phyloP scores from a whole-genome alignment of 2,329 filamentous ascomycete genomes.

The Cladosporium sp. region DNA sequence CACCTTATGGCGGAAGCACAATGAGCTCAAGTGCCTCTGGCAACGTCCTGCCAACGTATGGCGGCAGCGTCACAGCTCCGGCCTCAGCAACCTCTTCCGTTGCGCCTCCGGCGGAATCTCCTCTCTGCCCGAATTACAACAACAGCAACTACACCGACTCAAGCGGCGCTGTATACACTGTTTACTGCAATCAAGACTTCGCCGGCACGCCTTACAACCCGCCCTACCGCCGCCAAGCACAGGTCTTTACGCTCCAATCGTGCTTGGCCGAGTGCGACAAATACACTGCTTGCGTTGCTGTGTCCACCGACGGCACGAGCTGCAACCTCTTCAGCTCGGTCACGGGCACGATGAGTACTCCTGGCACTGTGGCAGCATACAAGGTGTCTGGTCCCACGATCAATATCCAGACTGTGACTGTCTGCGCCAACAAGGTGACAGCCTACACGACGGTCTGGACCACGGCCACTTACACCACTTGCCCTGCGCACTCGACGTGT shows the following conservation, averaged over 20 bases:
- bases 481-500: slow-evolving; percentile 14
- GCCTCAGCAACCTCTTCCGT: background rate
- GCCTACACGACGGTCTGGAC: slow-evolving; percentile 16
- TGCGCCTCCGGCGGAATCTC: background rate
- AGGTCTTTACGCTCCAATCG: slow-evolving; percentile 4
- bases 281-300: slow-evolving; percentile 6
- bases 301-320: background rate
- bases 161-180: slow-evolving; percentile 10
- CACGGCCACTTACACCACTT: slow-evolving; percentile 17
- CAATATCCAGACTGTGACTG: slow-evolving; percentile 16
- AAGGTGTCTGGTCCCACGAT: slow-evolving; percentile 4
- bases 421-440: slow-evolving; percentile 12
- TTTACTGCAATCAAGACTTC: slow-evolving; percentile 14
- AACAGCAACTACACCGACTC: slow-evolving; percentile 16
- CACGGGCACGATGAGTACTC: slow-evolving; percentile 1
- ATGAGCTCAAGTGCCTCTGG: background rate
- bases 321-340: slow-evolving; percentile 12
- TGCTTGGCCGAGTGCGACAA: slow-evolving; percentile 12
- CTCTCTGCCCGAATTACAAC: slow-evolving; percentile 18
- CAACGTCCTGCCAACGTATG: slow-evolving; percentile 3
- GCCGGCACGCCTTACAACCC: slow-evolving; percentile 13
- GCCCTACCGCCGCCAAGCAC: background rate
- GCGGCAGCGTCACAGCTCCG: background rate
- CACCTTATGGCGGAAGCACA: background rate
- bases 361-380: slow-evolving; percentile 7